These are phyloP conservation scores for Pseudotulostoma volvatum DNA, from an alignment of 495 filamentous ascomycete genomes.

Conservation along the genomic window DNA sequence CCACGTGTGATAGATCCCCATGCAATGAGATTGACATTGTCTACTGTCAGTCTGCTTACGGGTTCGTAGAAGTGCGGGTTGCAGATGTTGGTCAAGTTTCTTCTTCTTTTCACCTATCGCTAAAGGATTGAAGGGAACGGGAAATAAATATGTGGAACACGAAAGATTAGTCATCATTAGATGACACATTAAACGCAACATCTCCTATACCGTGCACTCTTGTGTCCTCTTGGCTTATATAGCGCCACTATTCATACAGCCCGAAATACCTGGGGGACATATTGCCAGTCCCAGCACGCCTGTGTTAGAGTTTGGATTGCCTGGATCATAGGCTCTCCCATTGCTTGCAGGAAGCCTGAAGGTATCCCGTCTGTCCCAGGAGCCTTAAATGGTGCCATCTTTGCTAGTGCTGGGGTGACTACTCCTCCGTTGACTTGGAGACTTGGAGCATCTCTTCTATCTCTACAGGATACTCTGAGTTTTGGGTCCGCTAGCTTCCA, in stretches of 20 bases:
- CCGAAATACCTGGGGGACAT: slow-evolving; percentile 2
- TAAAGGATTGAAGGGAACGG: too few relatives aligned
- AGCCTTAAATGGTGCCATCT: slow-evolving; percentile 1
- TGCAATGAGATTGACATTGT: too few relatives aligned
- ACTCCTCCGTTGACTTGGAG: not conserved
- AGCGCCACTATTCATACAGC: slow-evolving; percentile 10
- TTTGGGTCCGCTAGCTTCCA: not conserved
- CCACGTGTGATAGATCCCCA: too few relatives aligned
- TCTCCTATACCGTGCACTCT: too few relatives aligned
- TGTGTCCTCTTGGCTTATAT: slow-evolving; percentile 6
- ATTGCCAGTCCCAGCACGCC: slow-evolving; percentile 3
- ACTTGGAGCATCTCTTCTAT: not conserved
- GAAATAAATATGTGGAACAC: too few relatives aligned
- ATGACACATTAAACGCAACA: too few relatives aligned
- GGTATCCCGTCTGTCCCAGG: not conserved
- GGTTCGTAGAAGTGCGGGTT: too few relatives aligned
- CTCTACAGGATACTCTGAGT: not conserved
- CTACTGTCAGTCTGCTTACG: too few relatives aligned
- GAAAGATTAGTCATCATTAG: too few relatives aligned
- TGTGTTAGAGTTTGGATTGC: not conserved
- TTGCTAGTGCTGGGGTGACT: not conserved
- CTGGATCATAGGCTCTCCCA: not conserved
- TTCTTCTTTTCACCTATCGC: too few relatives aligned
- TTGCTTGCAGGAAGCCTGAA: slow-evolving; percentile 1
- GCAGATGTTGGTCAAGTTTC: too few relatives aligned